These are phyloP conservation scores for Amanita pseudoporphyria DNA, from an alignment of 768 basidiomycete genomes.

Conservation along the genomic window DNA sequence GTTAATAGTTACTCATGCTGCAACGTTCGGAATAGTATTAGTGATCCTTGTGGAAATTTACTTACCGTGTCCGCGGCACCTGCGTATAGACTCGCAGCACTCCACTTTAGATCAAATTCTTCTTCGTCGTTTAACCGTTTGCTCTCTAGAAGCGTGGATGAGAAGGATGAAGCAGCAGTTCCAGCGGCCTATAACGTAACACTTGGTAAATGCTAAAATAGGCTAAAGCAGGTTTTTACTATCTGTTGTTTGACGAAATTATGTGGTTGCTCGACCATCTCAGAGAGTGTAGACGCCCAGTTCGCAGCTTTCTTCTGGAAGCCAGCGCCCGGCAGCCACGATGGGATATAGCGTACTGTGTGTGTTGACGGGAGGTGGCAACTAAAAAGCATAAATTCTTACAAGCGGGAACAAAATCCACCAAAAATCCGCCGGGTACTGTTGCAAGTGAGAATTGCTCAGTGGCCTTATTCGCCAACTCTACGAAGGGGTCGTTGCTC, in stretches of 20 bases:
- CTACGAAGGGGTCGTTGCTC: constrained; percentile 39
- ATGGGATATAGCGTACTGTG: constrained; percentile 47
- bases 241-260: constrained; percentile 54
- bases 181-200: constrained; percentile 38
- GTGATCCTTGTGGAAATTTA: constrained; percentile 1
- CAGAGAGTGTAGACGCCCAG: constrained; percentile 42
- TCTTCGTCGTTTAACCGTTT: constrained; percentile 42
- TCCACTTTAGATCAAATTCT: constrained; percentile 59
- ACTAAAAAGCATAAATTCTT: constrained; percentile 12
- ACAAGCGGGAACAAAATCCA: constrained; percentile 43
- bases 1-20: constrained; percentile 5
- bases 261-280: constrained; percentile 49
- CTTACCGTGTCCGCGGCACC: constrained; percentile 50
- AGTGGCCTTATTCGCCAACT: constrained; percentile 43
- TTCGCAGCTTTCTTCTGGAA: constrained; percentile 44
- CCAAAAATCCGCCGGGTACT: constrained; percentile 40
- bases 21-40: not conserved
- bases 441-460: constrained; percentile 45
- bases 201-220: not conserved
- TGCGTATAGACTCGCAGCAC: constrained; percentile 48
- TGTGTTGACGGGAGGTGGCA: constrained; percentile 4
- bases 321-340: constrained; percentile 55
- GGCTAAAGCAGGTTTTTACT: constrained; percentile 22
- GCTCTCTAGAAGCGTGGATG: constrained; percentile 45
- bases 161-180: constrained; percentile 47